Evolutionary conservation across 495 filamentous ascomycete species (phyloP), one percentile per base, ranked within the genome.

Genomic region (Penicillium chermesinum): DNA sequence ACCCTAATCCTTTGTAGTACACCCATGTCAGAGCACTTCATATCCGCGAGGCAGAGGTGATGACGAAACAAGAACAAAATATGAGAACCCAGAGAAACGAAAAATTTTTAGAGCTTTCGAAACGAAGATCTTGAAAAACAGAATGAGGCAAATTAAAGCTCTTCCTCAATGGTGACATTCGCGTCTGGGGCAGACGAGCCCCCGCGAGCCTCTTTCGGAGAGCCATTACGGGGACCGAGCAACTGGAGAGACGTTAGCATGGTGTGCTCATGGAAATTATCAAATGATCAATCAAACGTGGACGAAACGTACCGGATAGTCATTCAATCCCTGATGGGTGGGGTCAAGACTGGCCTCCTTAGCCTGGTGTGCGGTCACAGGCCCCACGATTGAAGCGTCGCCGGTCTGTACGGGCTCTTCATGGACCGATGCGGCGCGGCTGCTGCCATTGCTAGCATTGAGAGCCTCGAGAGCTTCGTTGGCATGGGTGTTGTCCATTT

Each of bases 401-500:
- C 33, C 44, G 32, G 14, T 38, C 22, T 20, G 43, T 19, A 17
- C 30, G n/a, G 44, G 10, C 21, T 63, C 57, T 1, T 48, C 54
- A 27, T 52, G 46, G 14, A 54, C 35, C n/a, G 54, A 58, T 20
- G 49, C 44, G 41, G 57, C 57, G 19, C 56, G 58, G 41, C 64
- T 58, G 46, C 62, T 60, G 8, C 62, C 65, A 20, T 70, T 71
- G 46, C 69, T 67, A 21, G 64, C 72, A 46, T 71, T 66, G 10
- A 76, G 62, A 20, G 58, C 69, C 39, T 74, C 72, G 2, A 76
- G 59, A 1, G 70, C 72, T 43, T 76, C 72, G 22, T 65, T 71
- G 10, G 70, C 70, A 50, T 76, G 72, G 7, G 65, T 65, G 46
- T 73, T 75, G 41, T 74, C 71, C 65, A 74, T 72, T 10, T 58